Evolutionary conservation across 208 protist species (phyloP).

Genomic region (Trypanosoma melophagium): DNA sequence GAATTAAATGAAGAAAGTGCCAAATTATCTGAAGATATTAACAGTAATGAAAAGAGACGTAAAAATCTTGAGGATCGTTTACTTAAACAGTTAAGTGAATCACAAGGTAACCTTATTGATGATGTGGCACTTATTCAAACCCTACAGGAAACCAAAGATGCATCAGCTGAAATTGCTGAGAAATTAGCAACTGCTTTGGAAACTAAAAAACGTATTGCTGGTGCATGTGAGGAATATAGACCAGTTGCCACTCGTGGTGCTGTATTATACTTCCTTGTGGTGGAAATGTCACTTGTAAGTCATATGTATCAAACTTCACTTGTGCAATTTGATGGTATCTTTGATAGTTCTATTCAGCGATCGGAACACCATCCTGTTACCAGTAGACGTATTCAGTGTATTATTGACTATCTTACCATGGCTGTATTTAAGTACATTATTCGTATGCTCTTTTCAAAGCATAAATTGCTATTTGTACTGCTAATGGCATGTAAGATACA

Average conservation of each 20-base stretch:
- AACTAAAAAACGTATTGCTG: slow-evolving; percentile 96
- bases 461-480: slow-evolving; percentile 97
- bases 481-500: slow-evolving; percentile 97
- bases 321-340: slow-evolving; percentile 96
- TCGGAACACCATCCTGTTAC: slow-evolving; percentile 91
- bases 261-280: slow-evolving; percentile 98
- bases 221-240: slow-evolving; percentile 96
- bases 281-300: slow-evolving; percentile 97
- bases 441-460: slow-evolving; percentile 96
- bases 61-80: slow-evolving; percentile 94
- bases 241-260: slow-evolving; percentile 96
- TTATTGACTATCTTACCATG: slow-evolving; percentile 96
- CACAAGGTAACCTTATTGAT: slow-evolving; percentile 92
- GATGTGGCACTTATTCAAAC: slow-evolving; percentile 95
- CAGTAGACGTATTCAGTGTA: slow-evolving; percentile 93
- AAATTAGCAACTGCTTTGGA: slow-evolving; percentile 94
- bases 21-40: slow-evolving; percentile 96
- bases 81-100: slow-evolving; percentile 94
- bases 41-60: slow-evolving; percentile 94
- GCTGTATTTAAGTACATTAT: slow-evolving; percentile 94
- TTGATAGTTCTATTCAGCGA: slow-evolving; percentile 92
- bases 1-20: slow-evolving; percentile 97
- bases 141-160: slow-evolving; percentile 97
- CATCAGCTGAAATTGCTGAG: slow-evolving; percentile 95
- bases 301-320: slow-evolving; percentile 99